A percentile compares a stretch with the other conserved stretches of the same genome.
Conservation (phyloP, 2,329 filamentous ascomycete species). For the Calycina herbarum region DNA sequence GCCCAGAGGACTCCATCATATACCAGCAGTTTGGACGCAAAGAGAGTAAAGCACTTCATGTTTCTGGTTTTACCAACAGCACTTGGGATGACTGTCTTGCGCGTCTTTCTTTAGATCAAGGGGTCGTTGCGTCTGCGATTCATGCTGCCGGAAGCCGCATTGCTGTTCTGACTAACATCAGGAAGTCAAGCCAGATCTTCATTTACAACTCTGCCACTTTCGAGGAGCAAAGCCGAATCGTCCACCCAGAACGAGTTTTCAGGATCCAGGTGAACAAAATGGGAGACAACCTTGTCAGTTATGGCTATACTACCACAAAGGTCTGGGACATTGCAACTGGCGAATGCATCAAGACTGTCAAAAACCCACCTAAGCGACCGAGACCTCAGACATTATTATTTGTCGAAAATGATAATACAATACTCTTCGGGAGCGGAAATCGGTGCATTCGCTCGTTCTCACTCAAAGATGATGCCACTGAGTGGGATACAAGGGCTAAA, state of each 20-base stretch:
- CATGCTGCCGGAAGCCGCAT: background rate
- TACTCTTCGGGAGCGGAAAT: slow-evolving; percentile 33
- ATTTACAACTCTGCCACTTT: slow-evolving; percentile 30
- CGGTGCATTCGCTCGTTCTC: slow-evolving; percentile 24
- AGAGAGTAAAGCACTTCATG: background rate
- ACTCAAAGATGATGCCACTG: slow-evolving; percentile 19
- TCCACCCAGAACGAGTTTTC: slow-evolving; percentile 12
- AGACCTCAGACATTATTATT: slow-evolving; percentile 34
- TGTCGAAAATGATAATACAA: slow-evolving; percentile 17
- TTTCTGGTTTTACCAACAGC: background rate
- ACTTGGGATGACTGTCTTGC: slow-evolving; percentile 11
- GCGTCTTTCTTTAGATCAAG: background rate
- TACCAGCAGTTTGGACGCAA: slow-evolving; percentile 4
- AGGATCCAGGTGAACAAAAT: slow-evolving; percentile 29
- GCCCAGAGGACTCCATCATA: slow-evolving; percentile 13
- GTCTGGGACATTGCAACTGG: slow-evolving; percentile 35
- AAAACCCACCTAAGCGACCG: slow-evolving; percentile 28
- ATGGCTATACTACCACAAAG: slow-evolving; percentile 33
- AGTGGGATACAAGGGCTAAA: slow-evolving; percentile 28
- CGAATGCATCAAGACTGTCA: slow-evolving; percentile 16
- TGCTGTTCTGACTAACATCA: background rate
- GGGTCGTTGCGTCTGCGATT: background rate
- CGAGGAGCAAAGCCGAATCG: slow-evolving; percentile 18
- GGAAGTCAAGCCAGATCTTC: slow-evolving; percentile 16
- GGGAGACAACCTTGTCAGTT: slow-evolving; percentile 32